Conservation (phyloP, 768 basidiomycete genomes). For the Solioccasus polychromus region DNA sequence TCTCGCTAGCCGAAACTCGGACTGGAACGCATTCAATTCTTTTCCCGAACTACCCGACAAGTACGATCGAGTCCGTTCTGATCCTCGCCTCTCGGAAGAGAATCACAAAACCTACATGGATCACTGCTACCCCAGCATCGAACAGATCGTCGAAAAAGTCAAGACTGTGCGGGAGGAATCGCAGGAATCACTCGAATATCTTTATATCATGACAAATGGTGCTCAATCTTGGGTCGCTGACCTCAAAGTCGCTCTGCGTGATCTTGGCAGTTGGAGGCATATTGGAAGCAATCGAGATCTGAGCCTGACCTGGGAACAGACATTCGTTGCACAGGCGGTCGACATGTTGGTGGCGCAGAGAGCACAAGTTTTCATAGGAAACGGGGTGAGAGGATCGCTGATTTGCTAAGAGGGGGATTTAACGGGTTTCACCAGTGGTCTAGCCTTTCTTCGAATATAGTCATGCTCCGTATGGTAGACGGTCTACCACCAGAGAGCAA, state of each 20-base stretch:
- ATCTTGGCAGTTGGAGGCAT: slow-evolving; percentile 34
- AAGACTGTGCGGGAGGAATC: slow-evolving; percentile 29
- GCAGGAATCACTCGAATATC: slow-evolving; percentile 25
- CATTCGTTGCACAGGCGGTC: slow-evolving; percentile 42
- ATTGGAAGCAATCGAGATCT: slow-evolving; percentile 42
- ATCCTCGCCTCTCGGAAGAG: slow-evolving; percentile 23
- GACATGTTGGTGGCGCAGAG: slow-evolving; percentile 49
- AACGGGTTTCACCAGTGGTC: slow-evolving; percentile 32
- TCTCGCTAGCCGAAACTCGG: slow-evolving; percentile 33
- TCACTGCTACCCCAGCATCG: slow-evolving; percentile 42
- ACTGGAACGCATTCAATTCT: slow-evolving; percentile 43
- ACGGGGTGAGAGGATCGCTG: slow-evolving; percentile 39
- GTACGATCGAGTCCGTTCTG: slow-evolving; percentile 27
- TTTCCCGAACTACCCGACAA: slow-evolving; percentile 40
- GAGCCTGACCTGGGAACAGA: slow-evolving; percentile 38
- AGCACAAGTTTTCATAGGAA: slow-evolving; percentile 50
- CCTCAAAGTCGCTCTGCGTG: slow-evolving; percentile 34
- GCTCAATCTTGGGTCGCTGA: slow-evolving; percentile 36
- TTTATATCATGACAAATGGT: slow-evolving; percentile 52
- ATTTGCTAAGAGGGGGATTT: background rate
- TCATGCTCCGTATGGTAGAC: slow-evolving; percentile 36
- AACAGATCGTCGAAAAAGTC: slow-evolving; percentile 40
- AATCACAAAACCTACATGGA: slow-evolving; percentile 28
- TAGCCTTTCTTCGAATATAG: slow-evolving; percentile 39
- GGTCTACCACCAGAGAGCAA: slow-evolving; percentile 26